These are phyloP conservation scores for Euphrasia confusa DNA, from an alignment of 257 asterid species.

Conservation along the genomic window DNA sequence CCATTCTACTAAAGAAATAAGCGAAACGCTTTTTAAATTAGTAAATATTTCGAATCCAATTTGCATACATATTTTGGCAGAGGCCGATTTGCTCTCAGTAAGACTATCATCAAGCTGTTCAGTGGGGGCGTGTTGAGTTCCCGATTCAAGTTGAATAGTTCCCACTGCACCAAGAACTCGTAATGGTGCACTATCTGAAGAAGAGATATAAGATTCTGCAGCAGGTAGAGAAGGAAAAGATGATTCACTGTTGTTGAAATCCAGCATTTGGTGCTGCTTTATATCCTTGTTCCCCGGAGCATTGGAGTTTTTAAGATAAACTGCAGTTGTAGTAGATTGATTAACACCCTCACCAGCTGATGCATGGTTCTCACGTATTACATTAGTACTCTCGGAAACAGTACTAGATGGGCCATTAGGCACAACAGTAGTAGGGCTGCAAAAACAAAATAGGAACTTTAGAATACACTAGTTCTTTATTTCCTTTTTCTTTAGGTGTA, in stretches of 20 bases:
- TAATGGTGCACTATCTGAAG: conserved; percentile 40
- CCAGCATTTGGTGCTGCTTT: conserved; percentile 32
- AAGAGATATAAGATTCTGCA: conserved; percentile 38
- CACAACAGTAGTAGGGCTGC: conserved; percentile 45
- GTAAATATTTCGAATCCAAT: conserved; percentile 18
- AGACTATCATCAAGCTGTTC: conserved; percentile 33
- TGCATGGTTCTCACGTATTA: conserved; percentile 29
- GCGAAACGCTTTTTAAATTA: conserved; percentile 1
- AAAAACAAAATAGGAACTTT: conserved; percentile 30
- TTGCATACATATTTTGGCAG: conserved; percentile 36
- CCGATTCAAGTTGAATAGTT: conserved; percentile 35
- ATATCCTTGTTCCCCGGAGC: conserved; percentile 27
- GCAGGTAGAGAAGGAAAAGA: conserved; percentile 35
- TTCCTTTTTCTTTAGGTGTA: not conserved
- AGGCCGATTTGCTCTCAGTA: conserved; percentile 35
- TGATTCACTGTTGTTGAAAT: conserved; percentile 27
- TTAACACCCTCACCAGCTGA: conserved; percentile 27
- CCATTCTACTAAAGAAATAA: conserved; percentile 16
- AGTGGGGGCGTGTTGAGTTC: conserved; percentile 29
- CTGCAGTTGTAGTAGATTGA: conserved; percentile 25
- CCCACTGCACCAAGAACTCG: conserved; percentile 35
- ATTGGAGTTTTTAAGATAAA: conserved; percentile 29
- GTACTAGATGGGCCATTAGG: conserved; percentile 46
- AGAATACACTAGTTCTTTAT: not conserved
- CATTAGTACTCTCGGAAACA: conserved; percentile 35